Evolutionary conservation across 441 rosid species (phyloP).

Genomic region (Manihot esculenta): DNA sequence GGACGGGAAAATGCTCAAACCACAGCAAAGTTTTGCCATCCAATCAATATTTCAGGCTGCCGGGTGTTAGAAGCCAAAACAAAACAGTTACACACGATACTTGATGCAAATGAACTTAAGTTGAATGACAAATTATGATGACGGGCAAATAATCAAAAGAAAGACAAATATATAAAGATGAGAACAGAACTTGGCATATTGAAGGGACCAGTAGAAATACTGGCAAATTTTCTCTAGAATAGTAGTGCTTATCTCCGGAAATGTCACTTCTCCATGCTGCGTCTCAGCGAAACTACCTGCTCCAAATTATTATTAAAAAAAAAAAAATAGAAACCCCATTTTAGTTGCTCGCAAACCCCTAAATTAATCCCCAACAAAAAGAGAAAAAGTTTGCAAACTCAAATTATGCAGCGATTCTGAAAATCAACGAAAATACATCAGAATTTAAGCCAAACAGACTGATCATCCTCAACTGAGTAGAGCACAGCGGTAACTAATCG

Average conservation of each 20-base stretch:
- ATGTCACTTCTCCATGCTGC: conserved; percentile 76
- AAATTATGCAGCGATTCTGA: neutral
- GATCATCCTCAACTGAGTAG: neutral
- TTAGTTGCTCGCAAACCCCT: neutral
- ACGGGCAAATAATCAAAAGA: neutral
- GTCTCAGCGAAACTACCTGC: conserved; percentile 80
- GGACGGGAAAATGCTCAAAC: neutral
- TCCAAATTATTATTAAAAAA: neutral
- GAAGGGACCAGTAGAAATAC: conserved; percentile 92
- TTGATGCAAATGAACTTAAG: neutral
- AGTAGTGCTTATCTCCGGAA: conserved; percentile 82
- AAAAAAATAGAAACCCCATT: neutral
- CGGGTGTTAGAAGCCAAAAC: neutral
- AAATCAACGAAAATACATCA: neutral
- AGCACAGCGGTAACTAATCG: neutral
- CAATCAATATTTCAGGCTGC: neutral
- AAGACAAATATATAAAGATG: neutral
- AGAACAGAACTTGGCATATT: conserved; percentile 61
- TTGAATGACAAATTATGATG: neutral
- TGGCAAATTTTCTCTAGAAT: conserved; percentile 95
- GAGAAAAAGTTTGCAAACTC: conserved; percentile 11
- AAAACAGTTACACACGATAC: neutral
- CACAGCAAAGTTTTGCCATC: neutral
- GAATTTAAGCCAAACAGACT: neutral
- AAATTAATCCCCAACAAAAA: neutral